phyloP scores from a whole-genome alignment of 345 rosid genomes.

The Rhizophora apiculata region DNA sequence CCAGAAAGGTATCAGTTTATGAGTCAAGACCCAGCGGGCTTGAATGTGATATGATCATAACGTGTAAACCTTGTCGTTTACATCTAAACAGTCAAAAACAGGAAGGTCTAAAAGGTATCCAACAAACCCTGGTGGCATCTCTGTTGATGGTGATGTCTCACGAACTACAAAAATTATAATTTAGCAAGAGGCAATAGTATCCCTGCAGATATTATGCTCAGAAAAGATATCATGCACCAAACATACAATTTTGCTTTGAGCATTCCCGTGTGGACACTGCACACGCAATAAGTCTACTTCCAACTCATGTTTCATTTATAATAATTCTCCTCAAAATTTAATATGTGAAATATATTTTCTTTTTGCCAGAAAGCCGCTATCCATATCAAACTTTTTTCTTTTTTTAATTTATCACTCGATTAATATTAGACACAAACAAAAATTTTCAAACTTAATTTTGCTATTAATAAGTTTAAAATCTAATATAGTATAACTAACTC shows the following conservation, averaged over 20 bases:
- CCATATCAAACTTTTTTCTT: no score
- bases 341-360: no score
- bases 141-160: background rate
- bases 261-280: background rate
- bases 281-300: background rate
- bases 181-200: background rate
- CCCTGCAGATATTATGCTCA: background rate
- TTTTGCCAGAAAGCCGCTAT: no score
- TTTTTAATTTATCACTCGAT: no score
- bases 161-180: background rate
- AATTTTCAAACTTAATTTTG: no score
- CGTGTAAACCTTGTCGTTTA: background rate
- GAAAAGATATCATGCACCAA: background rate
- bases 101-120: background rate
- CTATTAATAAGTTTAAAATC: no score
- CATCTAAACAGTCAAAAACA: background rate
- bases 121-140: background rate
- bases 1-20: background rate
- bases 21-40: background rate
- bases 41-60: background rate
- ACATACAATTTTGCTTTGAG: background rate
- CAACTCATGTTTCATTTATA: no score
- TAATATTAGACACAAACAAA: no score
- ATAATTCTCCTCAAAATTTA: no score
- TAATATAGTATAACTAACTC: no score